Evolutionary conservation across 208 protist genomes (phyloP).

Genomic region (Wallacemonas rigidus): DNA sequence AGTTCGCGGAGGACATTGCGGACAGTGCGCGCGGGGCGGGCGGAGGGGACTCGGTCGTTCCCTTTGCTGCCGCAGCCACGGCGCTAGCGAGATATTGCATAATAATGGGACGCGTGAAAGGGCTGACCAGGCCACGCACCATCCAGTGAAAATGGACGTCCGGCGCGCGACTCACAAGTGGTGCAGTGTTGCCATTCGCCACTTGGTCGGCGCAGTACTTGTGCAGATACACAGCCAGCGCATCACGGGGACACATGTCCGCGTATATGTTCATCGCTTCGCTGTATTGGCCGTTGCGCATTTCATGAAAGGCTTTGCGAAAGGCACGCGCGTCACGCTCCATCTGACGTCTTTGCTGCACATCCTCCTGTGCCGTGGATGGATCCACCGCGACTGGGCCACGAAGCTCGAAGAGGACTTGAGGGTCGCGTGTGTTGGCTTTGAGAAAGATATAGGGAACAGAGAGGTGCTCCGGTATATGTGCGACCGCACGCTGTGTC

Average conservation of each 20-base stretch:
- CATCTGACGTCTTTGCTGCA: slow-evolving; percentile 14
- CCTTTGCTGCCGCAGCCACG: not conserved
- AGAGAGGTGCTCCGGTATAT: slow-evolving; percentile 34
- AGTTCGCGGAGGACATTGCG: no score
- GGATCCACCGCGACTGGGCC: slow-evolving; percentile 6
- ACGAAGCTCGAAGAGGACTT: slow-evolving; percentile 53
- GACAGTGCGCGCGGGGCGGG: not conserved
- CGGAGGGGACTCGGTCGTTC: not conserved
- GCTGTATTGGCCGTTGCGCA: slow-evolving; percentile 47
- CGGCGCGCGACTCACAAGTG: not conserved
- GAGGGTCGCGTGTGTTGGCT: slow-evolving; percentile 22
- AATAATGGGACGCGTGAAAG: slow-evolving; percentile 4
- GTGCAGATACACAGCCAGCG: slow-evolving; percentile 29
- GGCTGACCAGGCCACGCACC: not conserved
- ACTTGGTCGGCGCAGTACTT: slow-evolving; percentile 35
- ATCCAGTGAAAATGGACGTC: slow-evolving; percentile 7
- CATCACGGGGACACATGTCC: slow-evolving; percentile 27
- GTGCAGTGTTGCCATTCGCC: slow-evolving; percentile 24
- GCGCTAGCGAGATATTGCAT: not conserved
- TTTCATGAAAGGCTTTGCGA: slow-evolving; percentile 57
- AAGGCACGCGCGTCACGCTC: slow-evolving; percentile 32
- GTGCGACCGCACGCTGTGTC: slow-evolving; percentile 44
- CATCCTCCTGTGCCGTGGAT: not conserved
- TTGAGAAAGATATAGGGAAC: slow-evolving; percentile 43
- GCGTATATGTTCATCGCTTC: slow-evolving; percentile 36